These are phyloP conservation scores for Kodamaea ohmeri DNA, from an alignment of 1,139 yeast species.

Conservation along the genomic window DNA sequence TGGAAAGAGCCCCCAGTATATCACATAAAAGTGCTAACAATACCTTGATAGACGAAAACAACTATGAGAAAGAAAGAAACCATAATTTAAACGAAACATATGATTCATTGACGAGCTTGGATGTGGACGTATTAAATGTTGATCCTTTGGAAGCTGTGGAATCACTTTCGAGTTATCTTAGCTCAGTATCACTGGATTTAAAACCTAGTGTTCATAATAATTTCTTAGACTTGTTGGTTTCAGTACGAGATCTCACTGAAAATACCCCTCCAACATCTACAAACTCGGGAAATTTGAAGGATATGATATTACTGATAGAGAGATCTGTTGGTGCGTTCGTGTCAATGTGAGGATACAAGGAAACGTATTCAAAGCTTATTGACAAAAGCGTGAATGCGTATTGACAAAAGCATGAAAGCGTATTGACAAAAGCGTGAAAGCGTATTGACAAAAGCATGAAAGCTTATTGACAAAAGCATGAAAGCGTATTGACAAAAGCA, in stretches of 20 bases:
- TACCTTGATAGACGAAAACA: slow-evolving; percentile 7
- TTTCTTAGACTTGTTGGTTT: slow-evolving; percentile 18
- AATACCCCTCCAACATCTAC: slow-evolving; percentile 18
- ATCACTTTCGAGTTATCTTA: slow-evolving; percentile 13
- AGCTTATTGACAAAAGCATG: too few species aligned
- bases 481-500: too few species aligned
- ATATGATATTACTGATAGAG: slow-evolving; percentile 24
- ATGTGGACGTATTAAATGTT: slow-evolving; percentile 6
- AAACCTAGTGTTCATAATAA: slow-evolving; percentile 13
- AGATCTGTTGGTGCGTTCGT: slow-evolving; percentile 25
- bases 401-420: too few species aligned
- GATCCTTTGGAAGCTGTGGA: slow-evolving; percentile 15
- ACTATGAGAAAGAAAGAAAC: slow-evolving; percentile 13
- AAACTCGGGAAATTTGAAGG: slow-evolving; percentile 19
- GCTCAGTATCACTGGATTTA: slow-evolving; percentile 15
- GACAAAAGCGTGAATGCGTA: too few species aligned
- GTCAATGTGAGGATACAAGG: too few species aligned
- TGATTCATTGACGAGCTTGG: slow-evolving; percentile 17
- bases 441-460: too few species aligned
- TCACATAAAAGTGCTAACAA: slow-evolving; percentile 5
- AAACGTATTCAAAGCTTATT: too few species aligned
- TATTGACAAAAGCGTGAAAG: too few species aligned
- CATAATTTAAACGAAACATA: slow-evolving; percentile 17
- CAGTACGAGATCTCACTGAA: slow-evolving; percentile 18
- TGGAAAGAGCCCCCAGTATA: too few species aligned